These are phyloP conservation scores for Pseudogymnoascus sp. DNA, from an alignment of 2,329 filamentous ascomycete species.

Conservation along the genomic window DNA sequence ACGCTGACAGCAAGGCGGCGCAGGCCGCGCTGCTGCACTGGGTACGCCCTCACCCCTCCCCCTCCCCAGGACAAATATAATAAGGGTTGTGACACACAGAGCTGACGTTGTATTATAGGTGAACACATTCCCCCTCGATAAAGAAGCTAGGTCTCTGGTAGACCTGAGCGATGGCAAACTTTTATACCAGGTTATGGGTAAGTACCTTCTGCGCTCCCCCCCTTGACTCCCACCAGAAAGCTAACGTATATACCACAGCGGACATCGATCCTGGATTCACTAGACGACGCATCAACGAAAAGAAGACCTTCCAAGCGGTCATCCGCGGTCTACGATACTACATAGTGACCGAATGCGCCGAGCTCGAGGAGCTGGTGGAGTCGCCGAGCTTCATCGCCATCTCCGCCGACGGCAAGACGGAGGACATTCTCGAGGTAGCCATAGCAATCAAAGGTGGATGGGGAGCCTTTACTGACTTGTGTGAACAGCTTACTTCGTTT, in stretches of 20 bases:
- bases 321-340: conserved; percentile 48
- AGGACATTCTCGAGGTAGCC: conserved; percentile 45
- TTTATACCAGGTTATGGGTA: conserved; percentile 29
- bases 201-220: conserved; percentile 21
- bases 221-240: neutral
- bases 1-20: conserved; percentile 34
- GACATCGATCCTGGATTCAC: conserved; percentile 51
- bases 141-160: conserved; percentile 22
- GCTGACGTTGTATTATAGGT: conserved; percentile 22
- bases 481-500: conserved; percentile 49
- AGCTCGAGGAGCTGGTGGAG: conserved; percentile 44
- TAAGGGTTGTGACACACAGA: conserved; percentile 12
- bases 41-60: conserved; percentile 30
- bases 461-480: conserved; percentile 18
- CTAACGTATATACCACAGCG: conserved; percentile 40
- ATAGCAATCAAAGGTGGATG: neutral
- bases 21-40: conserved; percentile 50
- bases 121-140: conserved; percentile 28
- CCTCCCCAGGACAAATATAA: neutral
- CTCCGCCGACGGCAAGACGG: conserved; percentile 46
- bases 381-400: conserved; percentile 49
- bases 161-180: conserved; percentile 29
- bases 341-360: conserved; percentile 43
- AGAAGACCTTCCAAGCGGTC: conserved; percentile 44
- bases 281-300: conserved; percentile 44